phyloP scores from a whole-genome alignment of 352 stramenopile species.

The Stramenopiles sp. region DNA sequence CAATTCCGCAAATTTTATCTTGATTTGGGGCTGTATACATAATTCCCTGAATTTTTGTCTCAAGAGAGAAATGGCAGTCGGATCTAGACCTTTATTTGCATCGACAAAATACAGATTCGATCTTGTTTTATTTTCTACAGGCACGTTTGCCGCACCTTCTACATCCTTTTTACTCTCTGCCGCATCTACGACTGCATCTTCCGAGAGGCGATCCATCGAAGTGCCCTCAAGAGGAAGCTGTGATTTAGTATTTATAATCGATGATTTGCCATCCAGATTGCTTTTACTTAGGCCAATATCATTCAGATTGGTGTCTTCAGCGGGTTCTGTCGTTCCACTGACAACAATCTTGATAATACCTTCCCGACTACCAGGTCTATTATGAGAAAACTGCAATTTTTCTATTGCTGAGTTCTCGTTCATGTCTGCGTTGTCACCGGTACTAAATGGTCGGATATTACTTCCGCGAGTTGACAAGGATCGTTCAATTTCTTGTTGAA shows the following conservation, averaged over 20 bases:
- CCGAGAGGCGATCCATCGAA: neutral
- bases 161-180: too few species aligned
- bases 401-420: neutral
- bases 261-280: neutral
- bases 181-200: too few species aligned
- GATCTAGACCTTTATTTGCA: neutral
- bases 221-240: neutral
- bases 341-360: neutral
- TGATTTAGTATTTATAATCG: neutral
- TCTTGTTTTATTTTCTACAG: neutral
- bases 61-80: neutral
- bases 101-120: neutral
- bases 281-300: too few species aligned
- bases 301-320: neutral
- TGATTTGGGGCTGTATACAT: neutral
- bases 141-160: neutral
- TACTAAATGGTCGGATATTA: neutral
- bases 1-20: neutral
- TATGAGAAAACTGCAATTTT: neutral
- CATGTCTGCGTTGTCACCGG: neutral
- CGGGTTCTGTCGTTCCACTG: neutral
- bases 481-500: neutral
- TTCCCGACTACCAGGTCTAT: neutral
- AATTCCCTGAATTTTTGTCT: neutral
- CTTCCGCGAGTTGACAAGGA: neutral